Base-by-base conservation (phyloP, 1,139 yeast genomes). In the Kazachstania sp. region DNA sequence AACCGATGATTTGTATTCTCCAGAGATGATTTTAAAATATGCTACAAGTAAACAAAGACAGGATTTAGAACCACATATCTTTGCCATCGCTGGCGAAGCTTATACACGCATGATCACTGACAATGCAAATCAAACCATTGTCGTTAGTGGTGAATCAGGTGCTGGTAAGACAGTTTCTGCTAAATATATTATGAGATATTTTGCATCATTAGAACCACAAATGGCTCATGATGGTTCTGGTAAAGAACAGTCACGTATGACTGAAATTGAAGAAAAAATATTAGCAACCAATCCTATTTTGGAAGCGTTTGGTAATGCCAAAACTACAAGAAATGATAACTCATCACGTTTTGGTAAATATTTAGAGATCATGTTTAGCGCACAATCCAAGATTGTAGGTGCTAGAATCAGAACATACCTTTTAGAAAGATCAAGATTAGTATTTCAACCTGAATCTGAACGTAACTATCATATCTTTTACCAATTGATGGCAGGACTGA, bases 281-380 rank as follows among this genome's bases (percentile, higher is more conserved):
- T 74, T 92, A 62, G 98, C 98, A 16, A 92, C 98, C 1, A 92
- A 92, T 65, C 98, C 98, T 5, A 92, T 92, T 58, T 88, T 92
- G 94, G 98, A 92, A 70, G 95, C 97, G 1, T 92, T 92, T 67
- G 98, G 98, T 74, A 92, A 92, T 65, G 97, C 98, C n/a, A 92
- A 92, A 67, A 92, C 98, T 3, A 88, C 95, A 3, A 81, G 98
- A 72, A 92, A 92, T 65, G 97, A 92, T 68, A 92, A 92, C 68
- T 92, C 97, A 37, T 90, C 97, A 18, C 82, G 98, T 66, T 92
- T 92, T 64, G 98, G 98, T 64, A 92, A 92, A 67, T 92, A 92
- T 64, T 74, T 92, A 61, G 97, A 92, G 68, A 92, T 92, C 57
- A 72, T 87, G 56, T 92, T 92, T 63, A 84, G 88, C 66, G 68